Percentiles rank a stretch among this genome's conserved stretches.
These are phyloP conservation scores for Pneumocystis sp. DNA, from an alignment of 1,139 yeast genomes.

Conservation along the genomic window DNA sequence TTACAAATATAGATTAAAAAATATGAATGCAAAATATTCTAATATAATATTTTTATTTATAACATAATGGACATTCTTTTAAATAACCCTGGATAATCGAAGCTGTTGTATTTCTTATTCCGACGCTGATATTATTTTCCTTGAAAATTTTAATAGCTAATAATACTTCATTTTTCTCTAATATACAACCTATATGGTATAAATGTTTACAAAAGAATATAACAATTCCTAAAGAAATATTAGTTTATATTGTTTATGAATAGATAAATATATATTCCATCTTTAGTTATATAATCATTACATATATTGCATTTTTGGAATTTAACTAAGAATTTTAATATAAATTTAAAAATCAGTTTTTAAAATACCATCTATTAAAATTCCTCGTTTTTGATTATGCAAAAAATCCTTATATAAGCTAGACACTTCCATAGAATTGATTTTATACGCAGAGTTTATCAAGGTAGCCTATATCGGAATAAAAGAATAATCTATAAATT, in stretches of 20 bases:
- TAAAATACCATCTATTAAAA: background rate
- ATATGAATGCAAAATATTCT: background rate
- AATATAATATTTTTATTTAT: background rate
- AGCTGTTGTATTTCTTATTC: background rate
- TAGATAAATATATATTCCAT: background rate
- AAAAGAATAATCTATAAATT: background rate
- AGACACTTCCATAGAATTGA: background rate
- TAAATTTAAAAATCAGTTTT: background rate
- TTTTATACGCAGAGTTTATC: background rate
- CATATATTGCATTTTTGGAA: background rate
- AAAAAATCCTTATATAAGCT: background rate
- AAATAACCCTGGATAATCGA: background rate
- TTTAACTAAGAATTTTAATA: background rate
- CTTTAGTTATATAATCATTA: background rate
- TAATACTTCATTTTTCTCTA: background rate
- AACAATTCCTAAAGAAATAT: background rate
- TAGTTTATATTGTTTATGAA: background rate
- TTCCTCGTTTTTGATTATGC: background rate
- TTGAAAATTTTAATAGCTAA: background rate
- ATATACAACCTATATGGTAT: background rate
- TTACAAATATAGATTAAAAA: background rate
- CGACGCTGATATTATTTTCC: background rate
- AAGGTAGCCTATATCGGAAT: background rate
- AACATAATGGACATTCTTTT: background rate
- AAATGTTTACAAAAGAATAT: background rate